Evolutionary conservation across 257 asterid species (phyloP).

Genomic region (Solanum etuberosum): DNA sequence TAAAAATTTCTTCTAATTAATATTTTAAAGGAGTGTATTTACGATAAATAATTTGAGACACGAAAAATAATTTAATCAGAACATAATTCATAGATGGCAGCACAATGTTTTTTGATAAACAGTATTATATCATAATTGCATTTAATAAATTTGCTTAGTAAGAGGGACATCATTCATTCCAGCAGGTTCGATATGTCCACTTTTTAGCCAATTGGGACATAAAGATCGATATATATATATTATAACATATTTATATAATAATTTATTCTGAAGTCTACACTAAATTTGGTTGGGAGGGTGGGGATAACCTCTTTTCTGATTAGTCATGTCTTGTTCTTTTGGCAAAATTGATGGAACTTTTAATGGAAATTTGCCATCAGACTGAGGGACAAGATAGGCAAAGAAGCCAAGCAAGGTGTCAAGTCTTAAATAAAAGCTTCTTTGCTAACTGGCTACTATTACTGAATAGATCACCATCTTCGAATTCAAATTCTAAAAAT

Average conservation of each 20-base stretch:
- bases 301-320: constrained; percentile 7
- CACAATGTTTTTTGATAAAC: neutral
- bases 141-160: neutral
- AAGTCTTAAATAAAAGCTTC: neutral
- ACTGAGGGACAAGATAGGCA: constrained; percentile 14
- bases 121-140: neutral
- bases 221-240: neutral
- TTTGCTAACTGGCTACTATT: neutral
- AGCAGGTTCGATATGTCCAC: neutral
- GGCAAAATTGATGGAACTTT: constrained; percentile 9
- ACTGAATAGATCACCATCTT: neutral
- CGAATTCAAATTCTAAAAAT: neutral
- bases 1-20: neutral
- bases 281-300: constrained; percentile 1
- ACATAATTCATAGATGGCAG: neutral
- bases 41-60: neutral
- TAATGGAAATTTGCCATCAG: constrained; percentile 4
- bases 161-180: neutral
- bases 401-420: constrained; percentile 7
- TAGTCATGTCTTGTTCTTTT: constrained; percentile 13
- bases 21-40: neutral
- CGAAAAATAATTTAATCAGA: neutral
- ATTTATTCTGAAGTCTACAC: neutral
- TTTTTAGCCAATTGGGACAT: constrained; percentile 1
- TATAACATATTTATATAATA: neutral